Conservation (phyloP, 2,329 filamentous ascomycete genomes). For the Diaporthe caulivora region DNA sequence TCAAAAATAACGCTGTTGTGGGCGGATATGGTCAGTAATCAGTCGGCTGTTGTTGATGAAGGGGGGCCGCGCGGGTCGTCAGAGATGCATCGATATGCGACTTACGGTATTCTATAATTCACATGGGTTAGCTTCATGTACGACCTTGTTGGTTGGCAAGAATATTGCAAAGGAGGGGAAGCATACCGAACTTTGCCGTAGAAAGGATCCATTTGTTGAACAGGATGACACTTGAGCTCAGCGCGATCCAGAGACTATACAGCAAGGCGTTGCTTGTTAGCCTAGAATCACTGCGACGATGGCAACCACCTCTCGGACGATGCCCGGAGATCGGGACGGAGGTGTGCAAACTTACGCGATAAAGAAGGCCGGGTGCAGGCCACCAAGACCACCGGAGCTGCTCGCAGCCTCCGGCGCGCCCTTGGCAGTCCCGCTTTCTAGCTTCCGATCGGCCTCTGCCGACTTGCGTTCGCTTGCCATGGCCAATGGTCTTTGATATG, state of each 20-base stretch:
- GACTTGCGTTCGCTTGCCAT: conserved; percentile 40
- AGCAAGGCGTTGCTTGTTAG: neutral
- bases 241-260: conserved; percentile 83
- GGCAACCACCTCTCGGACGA: neutral
- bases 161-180: neutral
- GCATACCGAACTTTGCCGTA: conserved; percentile 81
- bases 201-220: conserved; percentile 98
- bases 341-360: conserved; percentile 65
- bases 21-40: conserved; percentile 51
- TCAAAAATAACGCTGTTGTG: conserved; percentile 77
- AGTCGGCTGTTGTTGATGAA: neutral
- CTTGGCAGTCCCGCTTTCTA: conserved; percentile 37
- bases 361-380: conserved; percentile 81
- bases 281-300: neutral
- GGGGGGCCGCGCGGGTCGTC: neutral
- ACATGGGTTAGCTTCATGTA: conserved; percentile 20
- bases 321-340: neutral
- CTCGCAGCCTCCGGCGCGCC: conserved; percentile 25
- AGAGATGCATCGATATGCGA: neutral
- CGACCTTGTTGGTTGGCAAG: neutral
- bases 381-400: conserved; percentile 32
- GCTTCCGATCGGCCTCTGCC: conserved; percentile 39
- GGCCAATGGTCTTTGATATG: neutral
- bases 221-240: conserved; percentile 90
- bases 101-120: conserved; percentile 34